Evolutionary conservation across 2,329 filamentous ascomycete genomes (phyloP), one percentile per base, ranked within the genome.

Genomic region (Aspergillus arachidicola): DNA sequence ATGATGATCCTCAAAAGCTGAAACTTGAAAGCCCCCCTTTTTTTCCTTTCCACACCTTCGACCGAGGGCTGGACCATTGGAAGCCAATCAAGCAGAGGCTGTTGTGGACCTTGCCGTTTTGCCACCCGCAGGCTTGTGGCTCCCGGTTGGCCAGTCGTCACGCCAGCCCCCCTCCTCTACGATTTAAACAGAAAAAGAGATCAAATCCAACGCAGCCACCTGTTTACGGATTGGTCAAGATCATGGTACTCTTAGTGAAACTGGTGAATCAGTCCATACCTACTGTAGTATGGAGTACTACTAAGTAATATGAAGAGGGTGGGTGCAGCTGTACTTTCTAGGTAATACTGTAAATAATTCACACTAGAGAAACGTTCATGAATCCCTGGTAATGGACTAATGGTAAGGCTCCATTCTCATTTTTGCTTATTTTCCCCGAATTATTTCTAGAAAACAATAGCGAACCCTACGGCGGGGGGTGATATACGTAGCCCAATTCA

Each of bases 71-170:
- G 58, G 46, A 32, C 58, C 58, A 55, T 54, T 43, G 12, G 38
- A 48, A 59, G 16, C 23, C 32, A 59, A 38, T 60, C 54, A 60
- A 46, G 58, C 62, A 61, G 48, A 32, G 28, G 55, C 58, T 28
- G 38, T 38, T 58, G 58, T 61, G 46, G 28, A 10, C 36, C 38
- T 51, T 38, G 32, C 56, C 50, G 23, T 38, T 50, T 58, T 46
- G 59, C 59, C 59, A 58, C 62, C 58, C 58, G 58, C 38, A 14
- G 58, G 23, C 38, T 59, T 16, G 48, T 21, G 19, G n/a, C 11
- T 14, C 19, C 48, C 48, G 48, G 45, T 59, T 59, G 58, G 58
- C n/a, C 23, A 21, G 4, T n/a, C 21, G 23, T n/a, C 26, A 53
- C 48, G 38, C 50, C 50, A 54, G 34, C 34, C 46, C 26, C 48